Evolutionary conservation across 768 basidiomycete genomes (phyloP), one percentile per base, ranked within the genome.

Genomic region (Cystobasidium onofrii): DNA sequence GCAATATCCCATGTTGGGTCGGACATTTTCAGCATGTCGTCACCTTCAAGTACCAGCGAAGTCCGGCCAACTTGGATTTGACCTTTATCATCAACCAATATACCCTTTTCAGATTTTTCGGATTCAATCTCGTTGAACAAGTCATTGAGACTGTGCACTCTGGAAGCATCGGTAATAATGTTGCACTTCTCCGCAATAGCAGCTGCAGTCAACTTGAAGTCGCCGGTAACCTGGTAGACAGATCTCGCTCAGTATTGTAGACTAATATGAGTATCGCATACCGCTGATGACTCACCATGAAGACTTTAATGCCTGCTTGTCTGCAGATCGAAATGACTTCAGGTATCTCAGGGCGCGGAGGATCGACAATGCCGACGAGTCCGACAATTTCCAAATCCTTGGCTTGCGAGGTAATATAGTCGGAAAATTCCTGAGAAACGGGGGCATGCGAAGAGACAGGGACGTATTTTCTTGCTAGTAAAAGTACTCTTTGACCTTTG

Each of bases 181-280:
- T 86, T 84, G 23, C 86, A 86, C 76, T 87, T 85, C 15, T 82
- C 82, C 18, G 87, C 87, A 67, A 88, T 87, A 0, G 87, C 86
- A 1, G 84, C 82, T 0, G 86, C 86, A 0, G 87, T 88, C 27
- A 84, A 80, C 41, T 86, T 83, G 77, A 80, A 82, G 66, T 81
- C 81, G 44, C 81, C 87, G 83, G 81, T 88, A 85, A 64, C 85
- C 84, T 83, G 66, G 54, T 6, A 23, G 54, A 10, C 20, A 62
- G 46, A 27, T 86, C 82, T 88, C 86, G 39, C 39, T 39, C 39
- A 77, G 25, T 31, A 29, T n/a, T n/a, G n/a, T n/a, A 43, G 25
- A 1, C 23, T 6, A 6, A 39, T 39, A 39, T 39, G 39, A 6
- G 39, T 15, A 39, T 39, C 39, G 39, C 39, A 39, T 39, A 6